Base-by-base conservation (phyloP, 2,329 filamentous ascomycete genomes). In the Ophiognomonia clavigignenti-juglandacearum region DNA sequence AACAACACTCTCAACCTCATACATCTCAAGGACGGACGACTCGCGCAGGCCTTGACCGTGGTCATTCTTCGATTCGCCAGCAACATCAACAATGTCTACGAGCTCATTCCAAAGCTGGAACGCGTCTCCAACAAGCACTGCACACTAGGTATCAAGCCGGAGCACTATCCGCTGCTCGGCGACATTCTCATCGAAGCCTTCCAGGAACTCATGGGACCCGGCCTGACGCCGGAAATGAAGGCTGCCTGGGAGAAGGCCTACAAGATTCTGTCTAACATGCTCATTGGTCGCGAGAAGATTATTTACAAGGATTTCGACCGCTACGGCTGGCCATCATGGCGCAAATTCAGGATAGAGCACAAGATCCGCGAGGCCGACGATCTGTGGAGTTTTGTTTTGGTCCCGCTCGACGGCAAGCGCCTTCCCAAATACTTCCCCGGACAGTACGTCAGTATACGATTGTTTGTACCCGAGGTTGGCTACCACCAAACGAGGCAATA, bases 241-340 rank as follows among this genome's bases (percentile, higher is more conserved):
- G 72, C 77, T 18, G 83, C 84, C 4, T 88, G 84, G 84, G 72
- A 64, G 3, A 76, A 79, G 38, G 84, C 83, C 2, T 88, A 87
- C 64, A 79, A 75, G 73, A 74, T 85, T 54, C 74, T 88, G 18
- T 83, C 84, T 11, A 73, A 81, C 59, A 74, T 86, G 64, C 77
- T 86, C 67, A 85, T 85, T 56, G 70, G 66, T 14, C 73, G 77
- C 43, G 84, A 87, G 59, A 68, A 65, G 7, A 67, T 75, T 44
- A 65, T 87, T 37, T 85, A 85, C 61, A 64, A 74, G 24, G 66
- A 75, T 22, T 75, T 75, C 39, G 65, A 72, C 1, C 41, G 48
- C 14, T 44, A 51, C n/a, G 67, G 69, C 35, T 87, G 83, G 84
- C 72, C 69, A 13, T 71, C 75, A 39, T 87, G 81, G 79, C 73